A percentile compares a stretch with the other conserved stretches of the same genome.
phyloP scores from a whole-genome alignment of 2,329 filamentous ascomycete species.

The Colletotrichum paranaense region DNA sequence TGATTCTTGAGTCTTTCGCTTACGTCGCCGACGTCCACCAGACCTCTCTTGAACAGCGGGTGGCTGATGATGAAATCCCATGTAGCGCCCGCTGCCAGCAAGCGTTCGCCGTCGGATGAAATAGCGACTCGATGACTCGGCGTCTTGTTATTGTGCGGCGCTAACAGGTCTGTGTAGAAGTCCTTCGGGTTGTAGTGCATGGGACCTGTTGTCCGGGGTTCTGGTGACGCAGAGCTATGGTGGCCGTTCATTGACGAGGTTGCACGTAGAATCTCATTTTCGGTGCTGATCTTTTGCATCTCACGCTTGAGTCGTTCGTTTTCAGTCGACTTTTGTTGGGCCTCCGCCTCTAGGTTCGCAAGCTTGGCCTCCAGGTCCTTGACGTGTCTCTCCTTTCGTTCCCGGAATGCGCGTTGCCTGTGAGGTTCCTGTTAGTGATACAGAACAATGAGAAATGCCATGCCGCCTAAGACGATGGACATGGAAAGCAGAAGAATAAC shows the following conservation, averaged over 20 bases:
- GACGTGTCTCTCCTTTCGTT: constrained; percentile 94
- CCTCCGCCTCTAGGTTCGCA: constrained; percentile 78
- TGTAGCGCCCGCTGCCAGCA: constrained; percentile 81
- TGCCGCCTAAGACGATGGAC: neutral
- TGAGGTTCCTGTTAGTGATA: neutral
- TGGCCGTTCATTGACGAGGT: constrained; percentile 65
- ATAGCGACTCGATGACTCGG: constrained; percentile 77
- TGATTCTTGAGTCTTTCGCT: constrained; percentile 80
- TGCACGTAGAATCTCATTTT: constrained; percentile 92
- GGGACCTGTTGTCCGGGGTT: constrained; percentile 71
- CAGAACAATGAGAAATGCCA: neutral
- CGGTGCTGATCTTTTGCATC: constrained; percentile 84
- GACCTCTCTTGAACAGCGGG: constrained; percentile 78
- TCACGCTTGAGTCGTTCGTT: constrained; percentile 89
- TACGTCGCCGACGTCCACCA: constrained; percentile 85
- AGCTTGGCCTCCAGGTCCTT: constrained; percentile 93
- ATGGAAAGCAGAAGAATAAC: constrained; percentile 43
- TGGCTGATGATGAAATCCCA: constrained; percentile 93
- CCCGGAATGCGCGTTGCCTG: constrained; percentile 95
- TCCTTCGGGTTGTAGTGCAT: constrained; percentile 79
- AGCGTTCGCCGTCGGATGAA: constrained; percentile 72
- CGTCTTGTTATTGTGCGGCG: constrained; percentile 70
- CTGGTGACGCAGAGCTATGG: constrained; percentile 54
- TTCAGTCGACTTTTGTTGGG: constrained; percentile 78
- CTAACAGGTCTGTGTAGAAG: constrained; percentile 73